phyloP scores from a whole-genome alignment of 805 yeast species.

The Schwanniomyces pseudopolymorphus region DNA sequence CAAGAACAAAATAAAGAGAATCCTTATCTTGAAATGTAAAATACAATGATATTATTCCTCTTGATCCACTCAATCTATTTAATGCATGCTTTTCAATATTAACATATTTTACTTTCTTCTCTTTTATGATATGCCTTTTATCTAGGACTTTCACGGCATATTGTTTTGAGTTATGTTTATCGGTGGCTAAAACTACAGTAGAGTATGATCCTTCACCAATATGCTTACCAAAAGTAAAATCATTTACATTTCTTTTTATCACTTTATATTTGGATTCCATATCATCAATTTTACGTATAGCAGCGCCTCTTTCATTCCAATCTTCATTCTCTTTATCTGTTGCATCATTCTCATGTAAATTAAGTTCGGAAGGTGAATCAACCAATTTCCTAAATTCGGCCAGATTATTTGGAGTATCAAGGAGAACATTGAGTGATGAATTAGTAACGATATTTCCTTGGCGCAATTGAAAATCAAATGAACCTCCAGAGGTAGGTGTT shows the following conservation, averaged over 20 bases:
- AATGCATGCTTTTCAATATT: slow-evolving; percentile 80
- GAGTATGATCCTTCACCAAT: slow-evolving; percentile 48
- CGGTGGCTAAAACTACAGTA: slow-evolving; percentile 44
- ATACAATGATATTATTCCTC: slow-evolving; percentile 66
- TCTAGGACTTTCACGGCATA: slow-evolving; percentile 78
- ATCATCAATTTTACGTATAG: slow-evolving; percentile 20
- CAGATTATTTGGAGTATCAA: slow-evolving; percentile 27
- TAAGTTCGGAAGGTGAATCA: slow-evolving; percentile 7
- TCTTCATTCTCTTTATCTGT: slow-evolving; percentile 13
- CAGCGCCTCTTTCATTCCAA: slow-evolving; percentile 39
- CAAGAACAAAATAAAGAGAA: slow-evolving; percentile 71
- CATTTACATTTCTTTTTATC: slow-evolving; percentile 37
- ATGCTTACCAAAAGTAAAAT: slow-evolving; percentile 41
- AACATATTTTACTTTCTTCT: slow-evolving; percentile 81
- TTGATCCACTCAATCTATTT: slow-evolving; percentile 59
- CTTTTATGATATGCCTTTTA: slow-evolving; percentile 75
- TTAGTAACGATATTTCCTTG: slow-evolving; percentile 26
- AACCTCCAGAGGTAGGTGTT: slow-evolving; percentile 28
- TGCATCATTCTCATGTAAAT: not conserved
- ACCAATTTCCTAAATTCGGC: slow-evolving; percentile 17
- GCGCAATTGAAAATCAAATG: slow-evolving; percentile 31
- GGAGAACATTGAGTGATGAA: slow-evolving; percentile 36
- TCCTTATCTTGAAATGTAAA: slow-evolving; percentile 80
- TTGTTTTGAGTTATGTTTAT: slow-evolving; percentile 52
- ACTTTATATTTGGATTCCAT: slow-evolving; percentile 17